These are phyloP conservation scores for Tolypocladium guangdongense DNA, from an alignment of 2,329 filamentous ascomycete species.

Conservation along the genomic window DNA sequence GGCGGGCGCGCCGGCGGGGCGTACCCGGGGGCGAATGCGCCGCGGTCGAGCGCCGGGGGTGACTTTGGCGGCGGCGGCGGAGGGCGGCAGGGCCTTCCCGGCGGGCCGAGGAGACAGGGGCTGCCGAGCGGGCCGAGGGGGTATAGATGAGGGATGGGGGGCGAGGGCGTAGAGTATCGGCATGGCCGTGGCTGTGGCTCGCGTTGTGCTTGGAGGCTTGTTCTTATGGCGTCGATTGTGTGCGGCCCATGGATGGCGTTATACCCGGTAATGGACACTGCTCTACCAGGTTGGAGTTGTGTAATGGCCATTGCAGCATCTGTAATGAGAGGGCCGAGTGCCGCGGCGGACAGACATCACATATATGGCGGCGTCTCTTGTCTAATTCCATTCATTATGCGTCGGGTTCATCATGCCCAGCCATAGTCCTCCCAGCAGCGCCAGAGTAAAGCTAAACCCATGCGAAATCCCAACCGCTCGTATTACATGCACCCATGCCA, in stretches of 20 bases:
- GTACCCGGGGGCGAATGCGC: not conserved
- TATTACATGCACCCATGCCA: not conserved
- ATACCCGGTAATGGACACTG: not conserved
- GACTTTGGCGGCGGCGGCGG: conserved; percentile 24
- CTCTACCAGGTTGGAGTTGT: not conserved
- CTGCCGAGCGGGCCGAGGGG: conserved; percentile 35
- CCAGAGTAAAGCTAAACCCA: not conserved
- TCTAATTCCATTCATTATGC: not conserved
- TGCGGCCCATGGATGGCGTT: not conserved
- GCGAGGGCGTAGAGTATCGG: not conserved
- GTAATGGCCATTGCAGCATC: too few species aligned
- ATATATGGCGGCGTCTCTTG: too few species aligned
- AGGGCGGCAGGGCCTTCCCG: conserved; percentile 12
- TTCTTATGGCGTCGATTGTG: not conserved
- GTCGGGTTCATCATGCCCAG: not conserved
- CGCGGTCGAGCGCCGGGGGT: conserved; percentile 18
- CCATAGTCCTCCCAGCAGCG: not conserved
- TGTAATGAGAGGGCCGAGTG: too few species aligned
- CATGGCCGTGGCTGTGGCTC: not conserved
- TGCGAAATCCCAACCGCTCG: not conserved
- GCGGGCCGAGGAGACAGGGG: conserved; percentile 24
- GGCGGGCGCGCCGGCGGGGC: conserved; percentile 14
- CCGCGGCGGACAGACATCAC: not conserved
- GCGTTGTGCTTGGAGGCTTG: not conserved
- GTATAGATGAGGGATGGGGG: conserved; percentile 16